These are phyloP conservation scores for Venturia oleaginea DNA, from an alignment of 2,329 filamentous ascomycete species.

Conservation along the genomic window DNA sequence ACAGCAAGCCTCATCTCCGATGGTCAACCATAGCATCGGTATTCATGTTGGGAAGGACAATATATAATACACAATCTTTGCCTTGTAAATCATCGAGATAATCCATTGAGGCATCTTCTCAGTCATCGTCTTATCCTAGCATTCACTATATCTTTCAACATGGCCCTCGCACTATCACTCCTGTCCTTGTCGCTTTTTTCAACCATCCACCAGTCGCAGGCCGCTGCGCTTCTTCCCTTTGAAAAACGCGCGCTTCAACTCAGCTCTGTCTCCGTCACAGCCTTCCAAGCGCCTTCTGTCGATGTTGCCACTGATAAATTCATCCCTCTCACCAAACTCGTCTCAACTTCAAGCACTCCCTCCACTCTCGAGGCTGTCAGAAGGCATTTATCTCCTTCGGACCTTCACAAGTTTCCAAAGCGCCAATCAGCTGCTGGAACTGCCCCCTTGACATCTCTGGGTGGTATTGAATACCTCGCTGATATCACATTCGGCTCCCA, in stretches of 20 bases:
- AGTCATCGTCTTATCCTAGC: background rate
- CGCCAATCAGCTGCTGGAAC: background rate
- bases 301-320: conserved; percentile 5
- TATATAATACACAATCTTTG: background rate
- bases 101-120: background rate
- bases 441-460: background rate
- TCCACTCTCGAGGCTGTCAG: background rate
- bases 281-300: background rate
- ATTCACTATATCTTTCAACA: background rate
- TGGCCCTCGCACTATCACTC: background rate
- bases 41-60: background rate
- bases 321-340: background rate
- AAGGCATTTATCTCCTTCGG: background rate
- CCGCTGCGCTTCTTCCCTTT: background rate
- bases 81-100: background rate
- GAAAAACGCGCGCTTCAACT: background rate
- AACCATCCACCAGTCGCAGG: background rate
- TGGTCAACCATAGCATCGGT: background rate
- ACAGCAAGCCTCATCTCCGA: background rate
- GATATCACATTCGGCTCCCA: conserved; percentile 10
- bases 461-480: conserved; percentile 8
- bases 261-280: background rate
- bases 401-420: background rate
- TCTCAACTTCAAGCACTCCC: background rate
- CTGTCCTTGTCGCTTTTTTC: conserved; percentile 3